phyloP scores from a whole-genome alignment of 148 eudicot species.

The Persicaria tinctoria region DNA sequence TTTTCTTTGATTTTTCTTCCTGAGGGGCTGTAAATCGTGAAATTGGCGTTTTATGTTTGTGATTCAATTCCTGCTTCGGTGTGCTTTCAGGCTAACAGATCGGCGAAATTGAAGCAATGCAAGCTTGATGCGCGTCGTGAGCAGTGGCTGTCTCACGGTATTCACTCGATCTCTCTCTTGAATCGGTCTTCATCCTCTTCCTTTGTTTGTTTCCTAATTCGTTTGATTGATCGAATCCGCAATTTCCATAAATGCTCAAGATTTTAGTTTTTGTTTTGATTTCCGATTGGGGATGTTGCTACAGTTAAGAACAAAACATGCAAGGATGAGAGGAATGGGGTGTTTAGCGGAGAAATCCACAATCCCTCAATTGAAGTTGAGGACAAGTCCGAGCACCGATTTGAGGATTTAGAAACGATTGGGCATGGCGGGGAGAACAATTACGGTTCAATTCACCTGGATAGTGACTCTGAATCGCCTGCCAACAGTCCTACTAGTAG shows the following conservation, averaged over 20 bases:
- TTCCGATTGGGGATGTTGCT: neutral
- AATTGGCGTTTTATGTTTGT: neutral
- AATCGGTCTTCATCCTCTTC: neutral
- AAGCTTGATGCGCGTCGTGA: constrained; percentile 93
- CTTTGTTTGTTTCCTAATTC: neutral
- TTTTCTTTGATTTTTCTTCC: neutral
- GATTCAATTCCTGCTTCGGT: constrained; percentile 2
- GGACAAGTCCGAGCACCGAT: constrained; percentile 20
- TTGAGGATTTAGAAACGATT: constrained; percentile 31
- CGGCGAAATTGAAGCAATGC: constrained; percentile 90
- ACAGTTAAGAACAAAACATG: constrained; percentile 40
- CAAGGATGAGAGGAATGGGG: constrained; percentile 29
- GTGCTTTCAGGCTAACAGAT: constrained; percentile 60
- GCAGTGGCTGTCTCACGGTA: constrained; percentile 96
- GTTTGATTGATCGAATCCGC: neutral
- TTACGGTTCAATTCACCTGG: constrained; percentile 28
- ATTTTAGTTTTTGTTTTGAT: neutral
- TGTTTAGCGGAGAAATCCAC: constrained; percentile 3
- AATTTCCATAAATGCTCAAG: too few relatives aligned
- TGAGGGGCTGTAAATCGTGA: neutral
- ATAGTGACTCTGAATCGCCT: constrained; percentile 54
- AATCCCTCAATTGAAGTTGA: constrained; percentile 6
- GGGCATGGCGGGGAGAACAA: constrained; percentile 32
- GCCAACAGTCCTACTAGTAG: constrained; percentile 58
- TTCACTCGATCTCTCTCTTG: constrained; percentile 6